Evolutionary conservation across 768 basidiomycete species (phyloP), one percentile per base, ranked within the genome.

Genomic region (Panellus pusillus): DNA sequence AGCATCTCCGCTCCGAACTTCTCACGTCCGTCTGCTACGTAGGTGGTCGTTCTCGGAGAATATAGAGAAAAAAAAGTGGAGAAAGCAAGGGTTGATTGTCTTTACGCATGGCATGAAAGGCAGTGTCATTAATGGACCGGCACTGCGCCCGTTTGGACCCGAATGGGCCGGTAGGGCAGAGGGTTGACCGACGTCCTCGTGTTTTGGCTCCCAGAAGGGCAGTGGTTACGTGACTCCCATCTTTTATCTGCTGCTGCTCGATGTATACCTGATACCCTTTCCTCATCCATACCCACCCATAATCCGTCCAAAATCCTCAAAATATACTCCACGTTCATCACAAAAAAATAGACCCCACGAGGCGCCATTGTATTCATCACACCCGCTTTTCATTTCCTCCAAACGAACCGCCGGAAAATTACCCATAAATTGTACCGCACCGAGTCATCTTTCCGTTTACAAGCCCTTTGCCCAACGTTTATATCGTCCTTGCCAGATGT

Each of bases 331-430:
- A 17, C 39, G 39, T 12, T 14, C 39, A 20, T 20, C 19, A 40
- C 9, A 40, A n/a, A n/a, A n/a, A n/a, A n/a, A n/a, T n/a, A n/a
- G n/a, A 40, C 39, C 39, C 18, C 74, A 74, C 74, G 74, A 74
- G 74, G 73, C 73, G 70, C n/a, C n/a, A n/a, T n/a, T n/a, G n/a
- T n/a, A n/a, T n/a, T n/a, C n/a, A n/a, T 69, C 70, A 68, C 70
- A 68, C 65, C 67, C 65, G 52, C 62, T 54, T 62, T 68, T 68
- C 63, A 63, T 57, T 61, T 64, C 63, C 60, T 62, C 62, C 61
- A 60, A 63, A n/a, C n/a, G n/a, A 24, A 24, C 24, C 2, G 63
- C 58, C 50, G 63, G 36, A 54, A 55, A 50, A 61, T 40, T 48
- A 55, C 20, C 52, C 43, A 45, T 50, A 68, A 67, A 68, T 64